A percentile compares a stretch with the other conserved stretches of the same genome.
These are phyloP conservation scores for Trametes punicea DNA, from an alignment of 768 basidiomycete species.

Conservation along the genomic window DNA sequence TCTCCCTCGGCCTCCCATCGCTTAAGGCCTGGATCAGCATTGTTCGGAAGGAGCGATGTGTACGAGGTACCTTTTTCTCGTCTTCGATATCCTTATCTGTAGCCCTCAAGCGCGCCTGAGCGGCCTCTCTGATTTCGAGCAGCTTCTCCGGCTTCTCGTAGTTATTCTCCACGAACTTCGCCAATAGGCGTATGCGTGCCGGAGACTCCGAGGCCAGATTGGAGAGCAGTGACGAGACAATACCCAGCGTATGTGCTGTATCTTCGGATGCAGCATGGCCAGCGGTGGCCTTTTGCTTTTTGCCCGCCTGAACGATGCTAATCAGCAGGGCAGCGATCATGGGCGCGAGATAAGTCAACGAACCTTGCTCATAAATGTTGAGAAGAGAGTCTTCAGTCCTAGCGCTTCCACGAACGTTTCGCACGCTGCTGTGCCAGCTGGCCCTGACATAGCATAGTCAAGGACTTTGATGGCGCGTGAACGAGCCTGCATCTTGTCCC, in stretches of 20 bases:
- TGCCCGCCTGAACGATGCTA: conserved; percentile 29
- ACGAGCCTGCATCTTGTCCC: conserved; percentile 79
- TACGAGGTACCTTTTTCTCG: conserved; percentile 57
- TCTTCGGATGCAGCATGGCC: conserved; percentile 69
- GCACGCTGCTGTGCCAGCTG: conserved; percentile 65
- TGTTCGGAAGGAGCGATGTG: background rate
- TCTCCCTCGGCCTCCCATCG: conserved; percentile 55
- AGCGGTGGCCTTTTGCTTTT: conserved; percentile 57
- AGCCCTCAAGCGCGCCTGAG: conserved; percentile 53
- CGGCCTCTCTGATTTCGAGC: conserved; percentile 78
- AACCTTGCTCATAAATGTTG: conserved; percentile 84
- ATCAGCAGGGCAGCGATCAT: background rate
- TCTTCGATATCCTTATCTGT: conserved; percentile 65
- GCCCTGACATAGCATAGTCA: conserved; percentile 85
- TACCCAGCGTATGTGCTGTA: conserved; percentile 81
- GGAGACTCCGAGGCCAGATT: conserved; percentile 85
- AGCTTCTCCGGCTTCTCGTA: conserved; percentile 96
- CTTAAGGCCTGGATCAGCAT: conserved; percentile 32
- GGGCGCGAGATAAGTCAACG: background rate
- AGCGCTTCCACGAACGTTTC: conserved; percentile 83
- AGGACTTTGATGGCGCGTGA: conserved; percentile 87
- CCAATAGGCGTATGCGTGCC: conserved; percentile 72
- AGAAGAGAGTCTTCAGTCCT: conserved; percentile 88
- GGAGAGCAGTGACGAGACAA: conserved; percentile 82
- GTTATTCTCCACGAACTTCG: conserved; percentile 90